Conservation (phyloP, 345 rosid genomes). For the Noccaea bulbosa region DNA sequence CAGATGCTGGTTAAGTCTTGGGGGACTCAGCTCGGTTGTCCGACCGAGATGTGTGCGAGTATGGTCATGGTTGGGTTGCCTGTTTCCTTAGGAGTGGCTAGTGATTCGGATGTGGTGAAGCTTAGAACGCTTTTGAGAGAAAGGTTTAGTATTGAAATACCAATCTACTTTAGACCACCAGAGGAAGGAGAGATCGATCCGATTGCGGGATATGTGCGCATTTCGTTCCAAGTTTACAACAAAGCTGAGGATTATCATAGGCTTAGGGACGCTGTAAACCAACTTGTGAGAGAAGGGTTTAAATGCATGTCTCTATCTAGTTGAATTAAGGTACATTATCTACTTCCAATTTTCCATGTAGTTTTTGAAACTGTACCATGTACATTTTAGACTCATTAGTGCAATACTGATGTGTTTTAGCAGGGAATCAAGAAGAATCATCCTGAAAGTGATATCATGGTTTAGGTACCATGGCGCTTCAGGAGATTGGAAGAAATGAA, state of each 20-base stretch:
- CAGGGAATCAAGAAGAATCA: conserved; percentile 30
- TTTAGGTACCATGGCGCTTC: conserved; percentile 44
- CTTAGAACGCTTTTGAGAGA: conserved; percentile 75
- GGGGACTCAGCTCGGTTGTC: conserved; percentile 88
- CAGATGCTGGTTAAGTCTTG: conserved; percentile 77
- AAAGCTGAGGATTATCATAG: conserved; percentile 73
- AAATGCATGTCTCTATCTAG: conserved; percentile 54
- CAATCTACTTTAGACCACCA: conserved; percentile 62
- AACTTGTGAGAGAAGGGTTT: conserved; percentile 59
- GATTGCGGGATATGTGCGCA: conserved; percentile 76
- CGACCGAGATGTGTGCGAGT: conserved; percentile 79
- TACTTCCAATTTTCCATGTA: neutral
- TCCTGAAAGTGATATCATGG: conserved; percentile 37
- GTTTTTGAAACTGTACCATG: too few species aligned
- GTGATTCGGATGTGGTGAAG: conserved; percentile 57
- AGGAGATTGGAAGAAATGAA: conserved; percentile 31
- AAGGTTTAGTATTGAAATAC: conserved; percentile 70
- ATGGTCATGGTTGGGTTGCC: conserved; percentile 96
- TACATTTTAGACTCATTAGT: neutral
- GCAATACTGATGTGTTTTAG: neutral
- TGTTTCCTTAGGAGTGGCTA: conserved; percentile 56
- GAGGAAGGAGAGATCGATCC: conserved; percentile 59
- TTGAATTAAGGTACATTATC: conserved; percentile 49
- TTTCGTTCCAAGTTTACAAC: conserved; percentile 89
- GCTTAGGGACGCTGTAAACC: conserved; percentile 66